phyloP scores from a whole-genome alignment of 202 grass and related monocot genomes.

The Setaria viridis region DNA sequence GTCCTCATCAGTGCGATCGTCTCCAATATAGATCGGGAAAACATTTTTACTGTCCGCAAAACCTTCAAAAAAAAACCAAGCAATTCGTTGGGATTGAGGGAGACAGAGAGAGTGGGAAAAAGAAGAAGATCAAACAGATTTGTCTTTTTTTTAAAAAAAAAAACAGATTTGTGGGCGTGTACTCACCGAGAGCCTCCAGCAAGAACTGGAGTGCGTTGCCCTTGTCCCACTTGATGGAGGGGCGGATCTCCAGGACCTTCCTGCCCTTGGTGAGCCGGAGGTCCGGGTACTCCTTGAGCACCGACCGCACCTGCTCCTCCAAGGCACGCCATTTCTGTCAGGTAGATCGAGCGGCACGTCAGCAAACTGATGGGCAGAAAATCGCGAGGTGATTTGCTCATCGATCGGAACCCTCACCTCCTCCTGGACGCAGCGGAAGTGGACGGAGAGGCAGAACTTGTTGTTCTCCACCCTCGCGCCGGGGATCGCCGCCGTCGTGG shows the following conservation, averaged over 20 bases:
- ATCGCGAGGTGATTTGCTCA: neutral
- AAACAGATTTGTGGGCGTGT: neutral
- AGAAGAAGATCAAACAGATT: too few species aligned
- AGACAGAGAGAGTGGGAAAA: neutral
- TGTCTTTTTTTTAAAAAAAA: neutral
- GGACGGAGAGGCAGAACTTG: slow-evolving; percentile 73
- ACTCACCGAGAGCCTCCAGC: slow-evolving; percentile 64
- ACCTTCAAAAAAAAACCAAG: slow-evolving; percentile 32
- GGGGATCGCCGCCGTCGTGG: slow-evolving; percentile 36
- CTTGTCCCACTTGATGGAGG: slow-evolving; percentile 74
- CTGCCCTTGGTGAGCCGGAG: slow-evolving; percentile 58
- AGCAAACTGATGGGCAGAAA: neutral
- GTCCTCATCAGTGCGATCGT: slow-evolving; percentile 74
- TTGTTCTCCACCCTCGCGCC: slow-evolving; percentile 72
- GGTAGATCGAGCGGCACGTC: neutral
- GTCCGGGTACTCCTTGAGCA: slow-evolving; percentile 62
- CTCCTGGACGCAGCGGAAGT: slow-evolving; percentile 65
- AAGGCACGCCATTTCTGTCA: slow-evolving; percentile 51
- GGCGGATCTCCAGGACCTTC: slow-evolving; percentile 74
- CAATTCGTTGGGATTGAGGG: neutral
- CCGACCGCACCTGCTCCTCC: slow-evolving; percentile 47
- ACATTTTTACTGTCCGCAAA: slow-evolving; percentile 45
- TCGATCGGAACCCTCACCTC: slow-evolving; percentile 34
- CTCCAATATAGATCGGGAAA: slow-evolving; percentile 73
- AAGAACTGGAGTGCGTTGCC: slow-evolving; percentile 69